Conservation (phyloP, 1,139 yeast genomes). For the Suhomyces terraborum region DNA sequence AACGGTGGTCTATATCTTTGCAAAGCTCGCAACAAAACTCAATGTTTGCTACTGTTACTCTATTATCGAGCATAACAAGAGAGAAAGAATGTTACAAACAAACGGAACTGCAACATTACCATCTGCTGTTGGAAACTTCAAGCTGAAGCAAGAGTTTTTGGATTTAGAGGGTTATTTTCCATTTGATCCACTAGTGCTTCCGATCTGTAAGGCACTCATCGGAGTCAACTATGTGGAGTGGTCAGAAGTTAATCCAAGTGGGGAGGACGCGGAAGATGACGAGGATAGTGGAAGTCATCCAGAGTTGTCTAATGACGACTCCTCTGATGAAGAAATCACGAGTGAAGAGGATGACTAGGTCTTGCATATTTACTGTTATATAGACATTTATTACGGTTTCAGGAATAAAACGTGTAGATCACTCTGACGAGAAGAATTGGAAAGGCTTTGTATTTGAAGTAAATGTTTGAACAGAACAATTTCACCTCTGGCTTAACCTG, state of each 20-base stretch:
- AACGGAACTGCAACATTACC: conserved; percentile 31
- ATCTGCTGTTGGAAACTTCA: conserved; percentile 43
- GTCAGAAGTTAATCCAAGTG: conserved; percentile 53
- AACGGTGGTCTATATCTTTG: conserved; percentile 91
- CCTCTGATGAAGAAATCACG: conserved; percentile 31
- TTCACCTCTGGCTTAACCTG: too few relatives aligned
- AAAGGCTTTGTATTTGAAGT: too few relatives aligned
- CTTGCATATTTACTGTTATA: conserved; percentile 7
- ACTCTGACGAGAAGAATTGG: too few relatives aligned
- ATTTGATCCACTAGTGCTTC: conserved; percentile 85
- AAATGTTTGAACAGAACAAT: too few relatives aligned
- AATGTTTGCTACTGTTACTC: conserved; percentile 93
- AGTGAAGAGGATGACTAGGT: conserved; percentile 20
- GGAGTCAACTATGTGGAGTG: conserved; percentile 70
- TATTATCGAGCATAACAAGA: conserved; percentile 85
- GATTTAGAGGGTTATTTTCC: conserved; percentile 94
- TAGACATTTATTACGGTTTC: conserved; percentile 3
- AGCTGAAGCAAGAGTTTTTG: conserved; percentile 72
- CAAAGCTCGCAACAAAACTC: conserved; percentile 86
- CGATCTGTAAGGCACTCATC: conserved; percentile 53
- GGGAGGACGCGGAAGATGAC: conserved; percentile 65
- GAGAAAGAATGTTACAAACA: conserved; percentile 54
- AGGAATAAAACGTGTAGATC: conserved; percentile 1
- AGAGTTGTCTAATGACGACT: conserved; percentile 33
- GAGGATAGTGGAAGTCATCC: conserved; percentile 47